These are phyloP conservation scores for Pleurotus djamor DNA, from an alignment of 768 basidiomycete species.

Conservation along the genomic window DNA sequence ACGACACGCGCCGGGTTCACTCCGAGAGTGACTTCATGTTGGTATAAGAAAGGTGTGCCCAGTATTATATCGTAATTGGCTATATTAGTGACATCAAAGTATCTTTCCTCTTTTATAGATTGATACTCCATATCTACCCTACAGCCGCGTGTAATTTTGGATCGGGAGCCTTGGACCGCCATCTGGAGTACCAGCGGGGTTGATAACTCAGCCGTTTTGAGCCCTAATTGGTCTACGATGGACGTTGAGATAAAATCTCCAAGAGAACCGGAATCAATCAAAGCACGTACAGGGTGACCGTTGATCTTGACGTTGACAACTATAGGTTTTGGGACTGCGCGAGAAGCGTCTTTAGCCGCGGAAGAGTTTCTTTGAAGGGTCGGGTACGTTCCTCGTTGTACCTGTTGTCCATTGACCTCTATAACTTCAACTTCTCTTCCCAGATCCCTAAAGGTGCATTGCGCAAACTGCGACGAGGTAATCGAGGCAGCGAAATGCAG, in stretches of 20 bases:
- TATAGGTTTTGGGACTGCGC: slow-evolving; percentile 23
- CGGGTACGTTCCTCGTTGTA: not conserved
- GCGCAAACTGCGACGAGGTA: no score
- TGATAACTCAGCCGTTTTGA: slow-evolving; percentile 18
- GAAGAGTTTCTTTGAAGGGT: slow-evolving; percentile 10
- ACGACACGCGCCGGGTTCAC: slow-evolving; percentile 19
- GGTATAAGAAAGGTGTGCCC: slow-evolving; percentile 28
- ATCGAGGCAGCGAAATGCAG: no score
- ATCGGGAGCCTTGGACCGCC: slow-evolving; percentile 33
- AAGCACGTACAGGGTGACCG: slow-evolving; percentile 23
- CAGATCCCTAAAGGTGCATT: no score
- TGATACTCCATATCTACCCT: no score
- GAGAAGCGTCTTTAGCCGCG: slow-evolving; percentile 7
- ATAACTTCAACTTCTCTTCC: not conserved
- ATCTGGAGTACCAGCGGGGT: slow-evolving; percentile 32
- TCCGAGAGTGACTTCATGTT: slow-evolving; percentile 25
- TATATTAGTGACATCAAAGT: slow-evolving; percentile 36
- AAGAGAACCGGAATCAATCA: slow-evolving; percentile 34
- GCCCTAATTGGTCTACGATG: slow-evolving; percentile 30
- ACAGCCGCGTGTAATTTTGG: slow-evolving; percentile 26
- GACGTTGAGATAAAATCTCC: slow-evolving; percentile 34
- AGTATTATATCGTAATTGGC: slow-evolving; percentile 34
- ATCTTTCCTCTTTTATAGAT: slow-evolving; percentile 20
- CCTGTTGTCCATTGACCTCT: not conserved
- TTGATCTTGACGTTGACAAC: slow-evolving; percentile 26